Conservation (phyloP, 2,329 filamentous ascomycete species). For the Trichophyton schoenleinii region DNA sequence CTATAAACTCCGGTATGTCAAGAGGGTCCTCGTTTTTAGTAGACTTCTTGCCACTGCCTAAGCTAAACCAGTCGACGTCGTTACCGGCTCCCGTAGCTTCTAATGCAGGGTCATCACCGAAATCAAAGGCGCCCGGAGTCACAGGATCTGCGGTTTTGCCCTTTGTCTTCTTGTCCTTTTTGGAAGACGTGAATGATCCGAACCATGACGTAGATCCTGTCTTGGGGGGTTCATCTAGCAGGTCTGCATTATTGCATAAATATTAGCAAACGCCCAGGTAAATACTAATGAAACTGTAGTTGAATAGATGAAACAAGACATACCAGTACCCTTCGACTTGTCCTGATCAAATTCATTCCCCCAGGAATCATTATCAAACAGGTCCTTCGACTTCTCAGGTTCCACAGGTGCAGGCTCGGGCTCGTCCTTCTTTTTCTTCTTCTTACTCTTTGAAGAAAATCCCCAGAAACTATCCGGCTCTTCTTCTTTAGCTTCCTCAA, state of each 20-base stretch:
- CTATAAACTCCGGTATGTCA: neutral
- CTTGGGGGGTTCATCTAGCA: neutral
- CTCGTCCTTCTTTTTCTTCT: conserved; percentile 20
- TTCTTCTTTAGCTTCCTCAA: conserved; percentile 18
- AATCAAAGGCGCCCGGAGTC: neutral
- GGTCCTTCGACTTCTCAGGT: neutral
- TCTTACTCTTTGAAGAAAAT: conserved; percentile 3
- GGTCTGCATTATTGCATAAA: neutral
- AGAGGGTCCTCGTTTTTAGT: neutral
- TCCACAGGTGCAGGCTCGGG: neutral
- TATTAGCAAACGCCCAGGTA: neutral
- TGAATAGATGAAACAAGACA: neutral
- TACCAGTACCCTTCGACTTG: neutral
- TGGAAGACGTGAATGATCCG: neutral
- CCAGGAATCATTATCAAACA: neutral
- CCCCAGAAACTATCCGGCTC: conserved; percentile 1
- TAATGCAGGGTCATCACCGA: neutral
- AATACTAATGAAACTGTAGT: neutral
- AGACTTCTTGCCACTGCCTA: neutral
- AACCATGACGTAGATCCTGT: neutral
- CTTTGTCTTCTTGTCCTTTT: conserved; percentile 3
- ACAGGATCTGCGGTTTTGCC: neutral
- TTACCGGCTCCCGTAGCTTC: neutral
- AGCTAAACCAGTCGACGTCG: neutral
- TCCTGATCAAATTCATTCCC: neutral